Conservation (phyloP, 164 flowering plant genomes). For the Liquidambar formosana region DNA sequence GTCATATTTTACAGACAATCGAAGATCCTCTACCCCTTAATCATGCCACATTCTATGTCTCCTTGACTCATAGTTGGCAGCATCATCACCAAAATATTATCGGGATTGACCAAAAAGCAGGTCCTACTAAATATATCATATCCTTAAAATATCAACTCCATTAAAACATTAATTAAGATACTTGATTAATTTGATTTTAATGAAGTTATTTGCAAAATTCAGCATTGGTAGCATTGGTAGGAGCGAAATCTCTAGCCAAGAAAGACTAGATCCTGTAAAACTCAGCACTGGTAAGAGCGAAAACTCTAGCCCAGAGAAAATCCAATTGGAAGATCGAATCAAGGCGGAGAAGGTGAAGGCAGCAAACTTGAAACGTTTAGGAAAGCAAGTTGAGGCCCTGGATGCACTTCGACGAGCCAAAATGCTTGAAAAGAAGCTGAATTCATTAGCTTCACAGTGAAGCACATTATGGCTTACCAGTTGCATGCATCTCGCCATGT, state of each 20-base stretch:
- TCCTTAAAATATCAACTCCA: too few species aligned
- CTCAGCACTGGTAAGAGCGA: constrained; percentile 16
- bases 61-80: too few species aligned
- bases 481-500: background rate
- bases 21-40: too few species aligned
- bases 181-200: too few species aligned
- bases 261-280: constrained; percentile 33
- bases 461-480: background rate
- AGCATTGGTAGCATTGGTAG: constrained; percentile 5
- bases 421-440: constrained; percentile 75
- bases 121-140: too few species aligned
- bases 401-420: constrained; percentile 83
- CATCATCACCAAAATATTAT: too few species aligned
- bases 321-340: constrained; percentile 63
- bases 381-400: constrained; percentile 87
- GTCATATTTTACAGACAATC: too few species aligned
- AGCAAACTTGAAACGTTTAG: constrained; percentile 71
- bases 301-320: constrained; percentile 39
- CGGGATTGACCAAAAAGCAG: too few species aligned
- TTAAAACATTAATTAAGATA: too few species aligned
- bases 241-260: constrained; percentile 26
- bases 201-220: constrained; percentile 29
- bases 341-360: constrained; percentile 89
- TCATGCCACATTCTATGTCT: too few species aligned
- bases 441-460: constrained; percentile 34